Evolutionary conservation across 129 eudicot genomes (phyloP).

Genomic region (Tanacetum coccineum): DNA sequence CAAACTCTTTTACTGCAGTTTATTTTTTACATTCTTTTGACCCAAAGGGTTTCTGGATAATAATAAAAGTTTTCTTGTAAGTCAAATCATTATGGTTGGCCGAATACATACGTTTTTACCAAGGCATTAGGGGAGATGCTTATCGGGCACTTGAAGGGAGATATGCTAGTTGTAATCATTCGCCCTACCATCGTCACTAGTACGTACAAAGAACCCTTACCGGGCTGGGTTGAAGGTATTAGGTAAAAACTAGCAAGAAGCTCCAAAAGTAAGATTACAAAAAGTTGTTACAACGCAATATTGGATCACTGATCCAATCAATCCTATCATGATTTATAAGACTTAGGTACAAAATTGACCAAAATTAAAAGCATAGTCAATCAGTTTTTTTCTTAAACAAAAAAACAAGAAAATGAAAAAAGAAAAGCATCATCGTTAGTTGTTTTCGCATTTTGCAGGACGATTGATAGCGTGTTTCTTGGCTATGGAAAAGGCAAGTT

Average conservation of each 20-base stretch:
- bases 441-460: slow-evolving; percentile 41
- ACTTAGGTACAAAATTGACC: too few species aligned
- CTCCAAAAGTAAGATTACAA: too few species aligned
- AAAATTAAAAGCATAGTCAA: too few species aligned
- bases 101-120: slow-evolving; percentile 89
- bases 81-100: slow-evolving; percentile 87
- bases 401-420: not conserved
- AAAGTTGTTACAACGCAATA: too few species aligned
- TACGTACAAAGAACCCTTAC: slow-evolving; percentile 76
- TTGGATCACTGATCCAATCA: too few species aligned
- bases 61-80: slow-evolving; percentile 22
- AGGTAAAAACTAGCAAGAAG: slow-evolving; percentile 39
- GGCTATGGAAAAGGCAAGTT: slow-evolving; percentile 88
- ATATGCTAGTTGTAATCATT: slow-evolving; percentile 56
- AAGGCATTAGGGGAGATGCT: slow-evolving; percentile 95
- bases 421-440: not conserved
- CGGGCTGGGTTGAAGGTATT: slow-evolving; percentile 98
- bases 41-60: not conserved
- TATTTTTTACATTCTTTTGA: not conserved
- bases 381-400: too few species aligned
- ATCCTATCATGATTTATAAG: too few species aligned
- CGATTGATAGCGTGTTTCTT: slow-evolving; percentile 81
- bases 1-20: not conserved
- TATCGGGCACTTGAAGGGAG: slow-evolving; percentile 40
- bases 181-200: slow-evolving; percentile 88